Base-by-base conservation (phyloP, 164 flowering plant genomes). In the Macadamia tetraphylla region DNA sequence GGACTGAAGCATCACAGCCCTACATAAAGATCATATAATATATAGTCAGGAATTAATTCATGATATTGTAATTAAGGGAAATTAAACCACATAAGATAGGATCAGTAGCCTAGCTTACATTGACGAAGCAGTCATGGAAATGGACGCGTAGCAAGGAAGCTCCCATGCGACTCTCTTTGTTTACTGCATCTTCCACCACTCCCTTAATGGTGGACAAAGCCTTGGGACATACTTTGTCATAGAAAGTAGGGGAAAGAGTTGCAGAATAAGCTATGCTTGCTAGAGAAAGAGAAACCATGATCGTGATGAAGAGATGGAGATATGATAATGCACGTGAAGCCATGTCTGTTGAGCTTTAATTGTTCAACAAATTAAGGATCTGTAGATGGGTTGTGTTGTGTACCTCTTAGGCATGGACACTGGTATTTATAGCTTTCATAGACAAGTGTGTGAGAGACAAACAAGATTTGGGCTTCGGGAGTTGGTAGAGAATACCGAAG, bases 1-100 rank as follows among this genome's bases (percentile, higher is more conserved):
- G 73, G 29, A 85, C 46, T 0, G 89, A 87, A 9, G 72, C 91
- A 79, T 87, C 91, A 40, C 91, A 87, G 7, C 91, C 91, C 91
- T 87, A 58, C 60, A 58, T 12, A n/a, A n/a, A n/a, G n/a, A 62
- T 15, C 55, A 52, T 13, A 46, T 46, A 46, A n/a, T n/a, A n/a
- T n/a, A 63, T 29, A 29, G 29, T 9, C 17, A 58, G 44, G 14
- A 14, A 11, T 46, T 10, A 1, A 2, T 46, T 15, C 29, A 11
- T 14, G 0, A n/a, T n/a, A n/a, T n/a, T 43, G 46, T n/a, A n/a
- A n/a, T n/a, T 43, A 43, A 4, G 9, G 4, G 4, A 46, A n/a
- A n/a, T n/a, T n/a, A 9, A 46, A 35, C 40, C 40, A 35, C 3
- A 35, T 35, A 35, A 35, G 4, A 0, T 5, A 29, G 18, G 29